These are phyloP conservation scores for Berberis vulgaris DNA, from an alignment of 164 flowering plant species.

Conservation along the genomic window DNA sequence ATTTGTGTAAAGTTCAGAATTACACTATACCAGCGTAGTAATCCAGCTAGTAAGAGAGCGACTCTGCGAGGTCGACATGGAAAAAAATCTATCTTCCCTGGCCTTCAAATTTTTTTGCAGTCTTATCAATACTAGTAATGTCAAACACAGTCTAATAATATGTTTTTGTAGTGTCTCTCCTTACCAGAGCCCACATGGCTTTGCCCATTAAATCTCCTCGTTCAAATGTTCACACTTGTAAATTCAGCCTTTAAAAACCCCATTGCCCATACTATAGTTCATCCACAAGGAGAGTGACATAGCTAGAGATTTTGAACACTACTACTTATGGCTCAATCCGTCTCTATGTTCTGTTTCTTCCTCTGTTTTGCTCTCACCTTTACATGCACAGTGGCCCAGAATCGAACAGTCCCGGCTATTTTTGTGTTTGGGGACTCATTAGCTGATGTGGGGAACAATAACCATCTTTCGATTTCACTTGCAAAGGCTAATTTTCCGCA, in stretches of 20 bases:
- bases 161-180: no score
- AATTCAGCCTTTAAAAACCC: background rate
- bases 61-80: no score
- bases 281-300: background rate
- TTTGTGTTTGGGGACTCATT: constrained; percentile 76
- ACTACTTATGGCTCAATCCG: constrained; percentile 1
- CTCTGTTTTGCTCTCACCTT: constrained; percentile 1
- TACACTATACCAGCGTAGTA: no score
- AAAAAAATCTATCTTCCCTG: no score
- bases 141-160: no score
- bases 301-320: background rate
- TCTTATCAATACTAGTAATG: no score
- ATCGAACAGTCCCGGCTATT: constrained; percentile 33
- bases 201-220: no score
- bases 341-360: background rate
- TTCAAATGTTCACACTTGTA: no score
- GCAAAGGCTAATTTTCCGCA: constrained; percentile 63
- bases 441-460: constrained; percentile 84
- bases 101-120: no score
- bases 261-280: background rate
- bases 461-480: constrained; percentile 35
- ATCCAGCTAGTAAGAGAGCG: no score
- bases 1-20: no score
- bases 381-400: constrained; percentile 16
- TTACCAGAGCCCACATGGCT: no score